These are phyloP conservation scores for Artemisia tridentata DNA, from an alignment of 129 eudicot genomes.

Conservation along the genomic window DNA sequence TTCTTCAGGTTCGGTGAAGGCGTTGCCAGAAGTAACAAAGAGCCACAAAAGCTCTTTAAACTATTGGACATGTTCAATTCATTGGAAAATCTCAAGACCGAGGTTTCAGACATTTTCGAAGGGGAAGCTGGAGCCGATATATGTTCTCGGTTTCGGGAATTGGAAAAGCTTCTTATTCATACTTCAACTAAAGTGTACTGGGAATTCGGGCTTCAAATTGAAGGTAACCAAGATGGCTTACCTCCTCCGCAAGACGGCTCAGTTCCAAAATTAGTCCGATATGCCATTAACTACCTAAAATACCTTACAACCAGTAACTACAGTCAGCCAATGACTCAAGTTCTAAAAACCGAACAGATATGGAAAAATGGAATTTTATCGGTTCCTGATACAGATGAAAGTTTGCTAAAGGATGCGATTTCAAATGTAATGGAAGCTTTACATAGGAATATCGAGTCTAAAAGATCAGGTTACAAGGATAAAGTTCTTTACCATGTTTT, in stretches of 20 bases:
- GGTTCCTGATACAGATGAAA: slow-evolving; percentile 44
- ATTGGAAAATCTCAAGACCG: slow-evolving; percentile 51
- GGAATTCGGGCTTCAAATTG: slow-evolving; percentile 81
- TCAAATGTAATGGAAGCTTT: slow-evolving; percentile 71
- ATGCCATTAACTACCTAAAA: slow-evolving; percentile 69
- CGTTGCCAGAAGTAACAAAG: slow-evolving; percentile 76
- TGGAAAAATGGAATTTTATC: slow-evolving; percentile 63
- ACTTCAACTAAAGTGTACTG: slow-evolving; percentile 67
- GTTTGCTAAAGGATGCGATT: slow-evolving; percentile 55
- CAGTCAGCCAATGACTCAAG: slow-evolving; percentile 60
- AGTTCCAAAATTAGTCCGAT: slow-evolving; percentile 69
- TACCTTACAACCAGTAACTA: slow-evolving; percentile 52
- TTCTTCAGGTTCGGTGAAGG: slow-evolving; percentile 87
- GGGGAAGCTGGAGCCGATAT: slow-evolving; percentile 78
- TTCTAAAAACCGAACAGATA: slow-evolving; percentile 58
- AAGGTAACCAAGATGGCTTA: slow-evolving; percentile 67
- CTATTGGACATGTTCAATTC: slow-evolving; percentile 81
- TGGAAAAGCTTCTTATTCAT: slow-evolving; percentile 71
- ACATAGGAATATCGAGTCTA: slow-evolving; percentile 55
- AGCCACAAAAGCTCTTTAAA: slow-evolving; percentile 80
- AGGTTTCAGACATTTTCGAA: slow-evolving; percentile 52
- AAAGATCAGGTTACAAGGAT: slow-evolving; percentile 57
- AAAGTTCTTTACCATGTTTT: slow-evolving; percentile 60
- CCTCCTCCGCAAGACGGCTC: slow-evolving; percentile 77
- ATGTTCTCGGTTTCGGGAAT: slow-evolving; percentile 58